Evolutionary conservation across 2,329 filamentous ascomycete species (phyloP), one percentile per base, ranked within the genome.

Genomic region (Ilyonectria robusta): DNA sequence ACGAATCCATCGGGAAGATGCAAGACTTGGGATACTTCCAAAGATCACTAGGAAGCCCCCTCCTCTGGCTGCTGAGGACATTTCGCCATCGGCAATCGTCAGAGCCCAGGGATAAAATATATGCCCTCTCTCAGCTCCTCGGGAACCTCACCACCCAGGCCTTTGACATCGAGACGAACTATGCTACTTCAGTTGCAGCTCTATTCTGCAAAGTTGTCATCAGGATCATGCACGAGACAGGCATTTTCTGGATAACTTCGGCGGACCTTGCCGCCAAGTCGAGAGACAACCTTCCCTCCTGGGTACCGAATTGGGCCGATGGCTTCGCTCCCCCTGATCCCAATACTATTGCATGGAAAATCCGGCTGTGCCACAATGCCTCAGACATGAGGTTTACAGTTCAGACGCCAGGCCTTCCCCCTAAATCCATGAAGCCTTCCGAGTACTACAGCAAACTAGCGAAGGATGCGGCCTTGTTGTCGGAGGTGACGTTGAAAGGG

Each of bases 271-370:
- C 58, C 1, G 62, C 64, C 10, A 72, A 72, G n/a, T 68, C 60
- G 21, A 56, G 66, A 44, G 66, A 71, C 17, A 64, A 64, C 9
- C 68, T 72, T n/a, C 71, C 71, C 2, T 72, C 71, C 1, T 73
- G 71, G 71, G 68, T 71, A 8, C 71, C 71, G 17, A 72, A 72
- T 54, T 73, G 71, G 71, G 46, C 58, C 2, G 71, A 71, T 26
- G 64, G 60, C 5, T 71, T 72, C 54, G 42, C 40, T 17, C 53
- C 23, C 6, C 61, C 57, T 9, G 59, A 71, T 29, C 37, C 59
- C 7, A 44, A 57, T 7, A 59, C 29, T 15, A 15, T 57, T 15
- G 53, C 63, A 2, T 73, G 71, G 68, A 70, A 59, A 50, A 66
- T 72, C 40, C 70, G 71, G 2, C 54, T 72, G 9, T 73, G 71